Evolutionary conservation across 1,284 basidiomycete genomes (phyloP), one percentile per base, ranked within the genome.

Genomic region (Heterobasidion occidentale): DNA sequence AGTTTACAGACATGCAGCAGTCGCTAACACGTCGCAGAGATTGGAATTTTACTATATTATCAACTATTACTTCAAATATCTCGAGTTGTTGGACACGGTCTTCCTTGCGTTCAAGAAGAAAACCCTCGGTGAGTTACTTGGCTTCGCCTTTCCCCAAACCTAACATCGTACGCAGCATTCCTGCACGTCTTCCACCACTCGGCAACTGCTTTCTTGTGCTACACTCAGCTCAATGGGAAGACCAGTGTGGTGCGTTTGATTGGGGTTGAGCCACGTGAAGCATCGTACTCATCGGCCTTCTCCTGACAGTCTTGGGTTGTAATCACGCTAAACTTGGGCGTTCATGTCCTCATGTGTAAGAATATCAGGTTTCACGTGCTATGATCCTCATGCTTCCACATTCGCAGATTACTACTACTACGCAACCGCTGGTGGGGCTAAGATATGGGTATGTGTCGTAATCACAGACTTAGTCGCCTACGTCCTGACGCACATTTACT

Each of bases 21-120:
- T 38, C 27, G 36, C 55, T 56, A 33, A 45, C 14, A 35, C 33
- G 27, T 38, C 45, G n/a, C 63, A 94, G 90, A 81, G 81, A 68
- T 77, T 94, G 68, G 87, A 94, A 71, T 87, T 92, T 66, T 97
- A 92, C 77, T 98, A 98, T 78, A 94, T 98, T 78, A 81, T 98
- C 79, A 99, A 98, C 79, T 99, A 98, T 77, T 93, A 88, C 74
- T 92, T 96, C 83, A 94, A 96, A 72, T 94, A 94, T 69, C 73
- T 94, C 61, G 95, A 98, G 75, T 83, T 98, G 58, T 71, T 96
- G 60, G 96, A 98, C 78, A 98, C 96, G 7, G 81, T 97, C 62
- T 98, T 98, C 81, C 85, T 99, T 63, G 92, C 92, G n/a, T 76
- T 96, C 66, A 98, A 98, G 84, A 98, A 98, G 81, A 98, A 98